A percentile compares a stretch with the other conserved stretches of the same genome.
phyloP scores from a whole-genome alignment of 2,329 filamentous ascomycete genomes.

The Aspergillus udagawae region DNA sequence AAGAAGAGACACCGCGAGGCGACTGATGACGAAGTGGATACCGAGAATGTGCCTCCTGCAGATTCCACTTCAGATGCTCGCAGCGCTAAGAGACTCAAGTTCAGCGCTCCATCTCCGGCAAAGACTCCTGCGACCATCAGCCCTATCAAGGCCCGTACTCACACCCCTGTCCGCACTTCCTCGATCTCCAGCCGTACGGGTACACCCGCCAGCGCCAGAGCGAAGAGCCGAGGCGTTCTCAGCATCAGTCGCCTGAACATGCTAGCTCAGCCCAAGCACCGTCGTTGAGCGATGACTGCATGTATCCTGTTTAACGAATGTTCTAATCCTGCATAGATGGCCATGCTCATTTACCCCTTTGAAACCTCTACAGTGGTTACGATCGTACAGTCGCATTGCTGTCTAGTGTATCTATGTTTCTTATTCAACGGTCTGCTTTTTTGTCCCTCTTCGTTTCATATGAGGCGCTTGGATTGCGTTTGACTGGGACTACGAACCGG shows the following conservation, averaged over 20 bases:
- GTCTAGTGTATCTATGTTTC: conserved; percentile 6
- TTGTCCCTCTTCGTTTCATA: background rate
- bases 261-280: conserved; percentile 44
- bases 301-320: conserved; percentile 2
- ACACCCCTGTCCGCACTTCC: conserved; percentile 27
- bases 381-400: background rate
- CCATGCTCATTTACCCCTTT: conserved; percentile 1
- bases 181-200: conserved; percentile 14
- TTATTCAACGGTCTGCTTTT: background rate
- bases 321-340: conserved; percentile 7
- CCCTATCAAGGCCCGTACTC: conserved; percentile 32
- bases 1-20: conserved; percentile 38
- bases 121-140: conserved; percentile 24
- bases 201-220: conserved; percentile 28
- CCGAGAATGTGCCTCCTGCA: conserved; percentile 30
- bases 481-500: background rate
- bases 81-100: conserved; percentile 35
- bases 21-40: conserved; percentile 26
- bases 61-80: conserved; percentile 24
- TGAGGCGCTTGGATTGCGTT: background rate
- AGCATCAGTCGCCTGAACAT: conserved; percentile 47
- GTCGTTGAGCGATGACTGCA: conserved; percentile 18
- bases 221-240: conserved; percentile 30
- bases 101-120: conserved; percentile 20
- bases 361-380: background rate